phyloP scores from a whole-genome alignment of 2,329 filamentous ascomycete genomes.

The Fusarium protoensiforme region DNA sequence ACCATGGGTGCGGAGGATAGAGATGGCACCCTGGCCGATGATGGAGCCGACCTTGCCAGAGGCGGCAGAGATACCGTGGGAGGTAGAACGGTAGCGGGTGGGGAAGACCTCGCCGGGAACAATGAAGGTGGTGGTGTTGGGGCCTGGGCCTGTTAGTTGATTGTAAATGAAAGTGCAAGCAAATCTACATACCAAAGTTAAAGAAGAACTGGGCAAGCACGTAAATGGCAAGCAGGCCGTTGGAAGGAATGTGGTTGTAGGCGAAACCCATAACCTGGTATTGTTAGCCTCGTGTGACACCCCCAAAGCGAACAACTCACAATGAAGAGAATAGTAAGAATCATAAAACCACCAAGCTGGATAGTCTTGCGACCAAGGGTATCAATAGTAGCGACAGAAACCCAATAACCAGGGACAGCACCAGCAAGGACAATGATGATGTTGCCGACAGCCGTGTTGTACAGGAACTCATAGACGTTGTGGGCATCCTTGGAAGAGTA shows the following conservation, averaged over 20 bases:
- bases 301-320: constrained; percentile 3
- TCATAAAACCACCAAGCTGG: constrained; percentile 72
- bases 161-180: too few species aligned
- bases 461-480: constrained; percentile 75
- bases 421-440: constrained; percentile 82
- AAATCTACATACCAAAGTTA: constrained; percentile 57
- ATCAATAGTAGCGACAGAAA: constrained; percentile 79
- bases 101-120: constrained; percentile 68
- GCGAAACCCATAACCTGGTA: constrained; percentile 67
- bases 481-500: constrained; percentile 63
- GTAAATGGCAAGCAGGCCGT: constrained; percentile 66
- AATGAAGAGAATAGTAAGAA: constrained; percentile 70
- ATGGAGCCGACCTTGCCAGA: constrained; percentile 67
- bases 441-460: constrained; percentile 82
- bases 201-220: constrained; percentile 69
- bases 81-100: constrained; percentile 66
- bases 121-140: constrained; percentile 68
- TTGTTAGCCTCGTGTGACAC: background rate
- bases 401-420: constrained; percentile 85
- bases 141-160: constrained; percentile 44
- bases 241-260: constrained; percentile 63
- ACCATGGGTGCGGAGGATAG: constrained; percentile 61
- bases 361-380: constrained; percentile 82
- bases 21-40: constrained; percentile 68
- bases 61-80: constrained; percentile 67